phyloP scores from a whole-genome alignment of 2,329 filamentous ascomycete genomes.

The Hypomyces rosellus region DNA sequence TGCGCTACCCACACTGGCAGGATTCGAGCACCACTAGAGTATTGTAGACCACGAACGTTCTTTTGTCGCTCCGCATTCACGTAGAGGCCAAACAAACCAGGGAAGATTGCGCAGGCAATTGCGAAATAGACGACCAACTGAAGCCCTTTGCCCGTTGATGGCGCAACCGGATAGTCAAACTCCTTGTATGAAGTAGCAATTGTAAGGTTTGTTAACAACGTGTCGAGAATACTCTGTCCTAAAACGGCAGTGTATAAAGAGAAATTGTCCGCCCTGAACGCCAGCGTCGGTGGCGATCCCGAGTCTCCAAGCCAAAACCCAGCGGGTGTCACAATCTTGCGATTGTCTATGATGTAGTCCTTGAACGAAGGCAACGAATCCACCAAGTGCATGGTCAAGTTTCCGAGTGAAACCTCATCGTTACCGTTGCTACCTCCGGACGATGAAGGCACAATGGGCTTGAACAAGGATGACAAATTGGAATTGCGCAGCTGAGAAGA shows the following conservation, averaged over 20 bases:
- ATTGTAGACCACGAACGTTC: slow-evolving; percentile 73
- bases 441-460: slow-evolving; percentile 9
- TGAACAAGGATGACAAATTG: slow-evolving; percentile 9
- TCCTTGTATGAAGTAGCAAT: slow-evolving; percentile 63
- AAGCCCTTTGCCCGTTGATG: slow-evolving; percentile 60
- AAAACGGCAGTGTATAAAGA: slow-evolving; percentile 46
- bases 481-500: slow-evolving; percentile 13
- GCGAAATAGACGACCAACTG: slow-evolving; percentile 74
- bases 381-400: slow-evolving; percentile 14
- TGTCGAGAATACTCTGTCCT: slow-evolving; percentile 55
- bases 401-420: background rate
- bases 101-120: slow-evolving; percentile 67
- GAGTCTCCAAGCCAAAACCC: slow-evolving; percentile 65
- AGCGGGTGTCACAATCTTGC: slow-evolving; percentile 64
- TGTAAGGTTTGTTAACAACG: slow-evolving; percentile 54
- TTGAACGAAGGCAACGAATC: slow-evolving; percentile 61
- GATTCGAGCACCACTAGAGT: slow-evolving; percentile 76
- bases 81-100: slow-evolving; percentile 77
- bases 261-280: slow-evolving; percentile 57
- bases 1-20: slow-evolving; percentile 77
- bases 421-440: slow-evolving; percentile 9
- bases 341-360: slow-evolving; percentile 53
- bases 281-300: slow-evolving; percentile 53
- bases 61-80: slow-evolving; percentile 69
- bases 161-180: slow-evolving; percentile 65